These are phyloP conservation scores for Colletotrichum lentis DNA, from an alignment of 2,329 filamentous ascomycete genomes.

Conservation along the genomic window DNA sequence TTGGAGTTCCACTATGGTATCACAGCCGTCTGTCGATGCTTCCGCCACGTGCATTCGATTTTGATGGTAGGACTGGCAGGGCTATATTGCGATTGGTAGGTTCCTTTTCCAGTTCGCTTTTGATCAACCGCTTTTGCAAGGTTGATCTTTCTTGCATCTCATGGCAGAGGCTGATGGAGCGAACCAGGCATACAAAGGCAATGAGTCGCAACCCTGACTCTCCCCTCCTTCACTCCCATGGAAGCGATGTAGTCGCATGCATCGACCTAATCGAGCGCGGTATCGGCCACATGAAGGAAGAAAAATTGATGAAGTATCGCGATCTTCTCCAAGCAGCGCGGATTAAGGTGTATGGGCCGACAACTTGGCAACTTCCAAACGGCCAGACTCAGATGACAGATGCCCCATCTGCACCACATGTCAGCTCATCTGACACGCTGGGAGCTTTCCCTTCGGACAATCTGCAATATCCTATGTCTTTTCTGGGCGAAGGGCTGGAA, in stretches of 20 bases:
- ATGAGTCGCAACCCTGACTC: slow-evolving; percentile 9
- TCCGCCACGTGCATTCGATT: slow-evolving; percentile 40
- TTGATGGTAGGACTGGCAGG: slow-evolving; percentile 40
- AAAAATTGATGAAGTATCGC: slow-evolving; percentile 23
- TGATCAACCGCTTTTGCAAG: background rate
- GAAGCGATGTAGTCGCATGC: slow-evolving; percentile 33
- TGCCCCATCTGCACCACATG: slow-evolving; percentile 1
- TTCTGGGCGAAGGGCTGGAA: slow-evolving; percentile 34
- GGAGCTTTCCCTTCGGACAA: slow-evolving; percentile 10
- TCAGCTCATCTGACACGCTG: background rate
- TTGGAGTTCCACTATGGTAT: slow-evolving; percentile 37
- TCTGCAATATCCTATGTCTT: slow-evolving; percentile 15
- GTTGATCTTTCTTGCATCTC: background rate
- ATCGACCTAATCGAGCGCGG: slow-evolving; percentile 35
- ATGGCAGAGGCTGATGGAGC: background rate
- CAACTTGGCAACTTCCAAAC: background rate
- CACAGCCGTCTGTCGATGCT: slow-evolving; percentile 39
- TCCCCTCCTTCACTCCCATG: slow-evolving; percentile 20
- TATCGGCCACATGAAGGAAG: slow-evolving; percentile 12
- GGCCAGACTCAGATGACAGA: slow-evolving; percentile 3
- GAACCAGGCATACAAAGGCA: slow-evolving; percentile 22
- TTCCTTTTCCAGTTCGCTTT: background rate
- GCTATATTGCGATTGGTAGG: slow-evolving; percentile 43
- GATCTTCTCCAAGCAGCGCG: slow-evolving; percentile 36
- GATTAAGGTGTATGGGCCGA: slow-evolving; percentile 36